Evolutionary conservation across 139 green algal genomes (phyloP), one percentile per base, ranked within the genome.

Genomic region (Ettlia oleoabundans): DNA sequence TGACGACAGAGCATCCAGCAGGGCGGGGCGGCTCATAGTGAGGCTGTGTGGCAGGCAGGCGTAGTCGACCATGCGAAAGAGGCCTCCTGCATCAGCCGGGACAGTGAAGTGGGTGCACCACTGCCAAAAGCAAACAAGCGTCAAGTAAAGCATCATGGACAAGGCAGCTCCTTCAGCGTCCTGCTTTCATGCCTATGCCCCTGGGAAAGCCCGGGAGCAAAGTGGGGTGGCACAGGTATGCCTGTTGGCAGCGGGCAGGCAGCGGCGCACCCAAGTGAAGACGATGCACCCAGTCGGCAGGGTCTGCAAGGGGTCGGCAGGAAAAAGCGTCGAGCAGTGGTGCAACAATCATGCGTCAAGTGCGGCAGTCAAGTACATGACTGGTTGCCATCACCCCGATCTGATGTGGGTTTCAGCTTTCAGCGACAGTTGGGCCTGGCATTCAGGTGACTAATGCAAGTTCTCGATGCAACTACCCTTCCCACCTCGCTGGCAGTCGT

Each of bases 251-350:
- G n/a, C n/a, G n/a, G n/a, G n/a, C n/a, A n/a, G n/a, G n/a, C n/a
- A n/a, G n/a, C n/a, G n/a, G 32, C 73, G n/a, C 53, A 80, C 73
- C 73, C 52, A 55, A 18, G 52, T 80, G 73, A 33, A 80, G 53
- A 35, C 73, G 73, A 0, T 61, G 53, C 10, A 21, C 37, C 73
- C 73, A 80, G 2, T 68, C 58, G 3, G 73, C 22, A 3, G 73
- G 53, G 26, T 80, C 73, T 65, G 55, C 55, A 65, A 5, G 21
- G 18, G 5, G 21, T n/a, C n/a, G 55, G 21, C 55, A 65, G 21
- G 18, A 65, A 9, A n/a, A 28, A 5, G 21, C 55, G 30, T 9
- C 18, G 18, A 15, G 9, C 18, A 65, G 28, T 5, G 30, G 18
- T 32, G 18, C 15, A 65, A 22, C 15, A 28, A 9, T 22, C 28